Evolutionary conservation across 2,329 filamentous ascomycete species (phyloP), one percentile per base, ranked within the genome.

Genomic region (Pleoardoris graminearum): DNA sequence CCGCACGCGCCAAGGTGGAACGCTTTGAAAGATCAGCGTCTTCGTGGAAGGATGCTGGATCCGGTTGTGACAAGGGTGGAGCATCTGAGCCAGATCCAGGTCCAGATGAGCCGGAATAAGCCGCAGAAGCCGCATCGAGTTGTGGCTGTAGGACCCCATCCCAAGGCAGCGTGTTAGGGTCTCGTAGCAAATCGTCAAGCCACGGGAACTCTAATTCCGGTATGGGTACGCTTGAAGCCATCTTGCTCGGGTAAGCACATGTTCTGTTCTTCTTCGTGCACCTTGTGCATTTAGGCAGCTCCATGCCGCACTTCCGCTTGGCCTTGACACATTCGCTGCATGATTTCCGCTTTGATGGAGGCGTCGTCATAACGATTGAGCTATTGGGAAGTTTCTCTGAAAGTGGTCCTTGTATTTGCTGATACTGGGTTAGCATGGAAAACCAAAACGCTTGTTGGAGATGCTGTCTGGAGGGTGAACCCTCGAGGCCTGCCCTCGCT

Each of bases 201-300:
- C 56, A 62, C 10, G 55, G 53, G 36, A 60, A 60, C 4, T 62
- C 60, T 4, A 60, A 41, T 25, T 59, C 58, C 7, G 59, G 59
- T 19, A 55, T 35, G 3, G 37, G 21, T 14, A 23, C 25, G 0
- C 39, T 23, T 22, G 50, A 19, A 30, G 38, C 38, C 3, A n/a
- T 46, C 41, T 27, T 51, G 22, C 30, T 46, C 22, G 25, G 48
- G 19, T 58, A 60, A 16, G 54, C 30, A 27, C 54, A 60, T 3
- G 33, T 43, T 14, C 43, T 47, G 29, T 37, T 41, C 25, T 55
- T 57, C 30, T 56, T 55, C 7, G 32, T 14, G 32, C 54, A 57
- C 3, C 57, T 44, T 22, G 35, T 36, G 30, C 57, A 60, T 27
- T 32, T 53, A 12, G 57, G 57, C 7, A 46, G 43, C 23, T 46